A percentile compares a stretch with the other conserved stretches of the same genome.
These are phyloP conservation scores for Malus asiatica DNA, from an alignment of 306 rosid genomes.

Conservation along the genomic window DNA sequence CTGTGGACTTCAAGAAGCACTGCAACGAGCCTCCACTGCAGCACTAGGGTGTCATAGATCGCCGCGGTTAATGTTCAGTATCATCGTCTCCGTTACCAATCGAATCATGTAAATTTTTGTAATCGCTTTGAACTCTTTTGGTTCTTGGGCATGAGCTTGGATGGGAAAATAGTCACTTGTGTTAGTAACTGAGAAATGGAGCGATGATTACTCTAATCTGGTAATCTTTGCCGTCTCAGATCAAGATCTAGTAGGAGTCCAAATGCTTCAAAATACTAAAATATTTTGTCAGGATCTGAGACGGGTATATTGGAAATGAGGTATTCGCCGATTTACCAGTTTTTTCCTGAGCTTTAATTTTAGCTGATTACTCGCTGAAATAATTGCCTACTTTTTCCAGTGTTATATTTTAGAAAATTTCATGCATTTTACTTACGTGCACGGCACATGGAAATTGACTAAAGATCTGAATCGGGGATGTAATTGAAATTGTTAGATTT, in stretches of 20 bases:
- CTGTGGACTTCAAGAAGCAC: conserved; percentile 73
- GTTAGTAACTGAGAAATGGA: background rate
- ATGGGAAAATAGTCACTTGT: conserved; percentile 1
- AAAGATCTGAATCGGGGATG: no score
- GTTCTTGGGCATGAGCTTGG: background rate
- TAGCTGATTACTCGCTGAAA: no score
- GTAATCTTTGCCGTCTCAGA: background rate
- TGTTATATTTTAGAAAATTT: no score
- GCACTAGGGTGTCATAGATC: background rate
- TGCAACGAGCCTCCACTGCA: conserved; percentile 61
- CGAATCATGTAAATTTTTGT: conserved; percentile 13
- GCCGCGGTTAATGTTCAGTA: background rate
- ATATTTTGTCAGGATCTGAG: background rate
- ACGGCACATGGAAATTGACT: no score
- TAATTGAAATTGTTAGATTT: background rate
- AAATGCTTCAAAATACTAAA: background rate
- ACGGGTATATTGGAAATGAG: background rate
- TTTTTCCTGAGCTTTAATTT: no score
- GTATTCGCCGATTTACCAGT: no score
- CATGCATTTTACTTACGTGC: no score
- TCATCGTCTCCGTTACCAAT: background rate
- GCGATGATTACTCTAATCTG: background rate
- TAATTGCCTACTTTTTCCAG: no score
- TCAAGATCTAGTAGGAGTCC: background rate
- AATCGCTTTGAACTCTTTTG: background rate